phyloP scores from a whole-genome alignment of 2,329 filamentous ascomycete species.

The Penicillium capsulatum region DNA sequence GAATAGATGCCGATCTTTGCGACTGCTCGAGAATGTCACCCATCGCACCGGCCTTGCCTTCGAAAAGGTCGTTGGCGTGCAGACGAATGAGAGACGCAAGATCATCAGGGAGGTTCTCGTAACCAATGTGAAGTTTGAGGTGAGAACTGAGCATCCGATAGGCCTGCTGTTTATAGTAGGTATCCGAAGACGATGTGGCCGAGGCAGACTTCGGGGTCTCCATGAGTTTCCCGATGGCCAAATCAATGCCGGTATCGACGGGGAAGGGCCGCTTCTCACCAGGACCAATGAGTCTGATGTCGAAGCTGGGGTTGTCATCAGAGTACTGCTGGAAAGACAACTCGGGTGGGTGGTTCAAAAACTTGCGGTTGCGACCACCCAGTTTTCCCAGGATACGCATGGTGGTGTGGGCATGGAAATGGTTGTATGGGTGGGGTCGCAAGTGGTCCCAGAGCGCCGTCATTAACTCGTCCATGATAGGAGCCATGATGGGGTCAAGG shows the following conservation, averaged over 20 bases:
- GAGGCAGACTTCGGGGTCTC: conserved; percentile 64
- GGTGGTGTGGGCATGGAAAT: conserved; percentile 96
- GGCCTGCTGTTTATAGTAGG: conserved; percentile 89
- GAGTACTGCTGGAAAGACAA: conserved; percentile 78
- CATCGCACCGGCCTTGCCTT: conserved; percentile 67
- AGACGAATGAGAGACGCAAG: conserved; percentile 78
- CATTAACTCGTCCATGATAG: conserved; percentile 98
- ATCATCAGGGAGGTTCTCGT: conserved; percentile 84
- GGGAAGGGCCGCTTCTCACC: conserved; percentile 86
- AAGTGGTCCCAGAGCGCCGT: conserved; percentile 94
- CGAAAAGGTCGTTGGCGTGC: conserved; percentile 79
- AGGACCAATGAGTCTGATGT: conserved; percentile 82
- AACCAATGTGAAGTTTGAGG: conserved; percentile 83
- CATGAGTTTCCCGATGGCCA: conserved; percentile 81
- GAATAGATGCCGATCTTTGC: conserved; percentile 75
- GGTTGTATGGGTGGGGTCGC: conserved; percentile 87
- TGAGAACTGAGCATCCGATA: conserved; percentile 83
- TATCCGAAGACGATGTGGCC: conserved; percentile 63
- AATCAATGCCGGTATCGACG: conserved; percentile 77
- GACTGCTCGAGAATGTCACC: conserved; percentile 66
- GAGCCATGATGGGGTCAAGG: conserved; percentile 96
- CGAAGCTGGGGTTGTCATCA: conserved; percentile 82
- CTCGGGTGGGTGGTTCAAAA: conserved; percentile 83
- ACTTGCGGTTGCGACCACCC: conserved; percentile 90
- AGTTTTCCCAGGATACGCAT: conserved; percentile 97